phyloP scores from a whole-genome alignment of 805 yeast genomes.

The Kodamaea restingae region DNA sequence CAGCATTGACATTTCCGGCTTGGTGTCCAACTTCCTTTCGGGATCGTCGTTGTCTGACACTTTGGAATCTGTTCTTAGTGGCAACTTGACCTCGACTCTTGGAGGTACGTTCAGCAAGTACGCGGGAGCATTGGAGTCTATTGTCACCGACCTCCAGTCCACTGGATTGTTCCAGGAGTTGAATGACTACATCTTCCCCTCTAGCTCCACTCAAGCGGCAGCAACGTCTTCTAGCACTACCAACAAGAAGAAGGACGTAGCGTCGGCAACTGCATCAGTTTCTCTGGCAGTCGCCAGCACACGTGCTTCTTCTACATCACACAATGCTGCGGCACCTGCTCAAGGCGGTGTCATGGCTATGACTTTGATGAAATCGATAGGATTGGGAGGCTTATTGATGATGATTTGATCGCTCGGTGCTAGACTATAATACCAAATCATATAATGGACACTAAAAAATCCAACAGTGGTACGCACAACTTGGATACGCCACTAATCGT shows the following conservation, averaged over 20 bases:
- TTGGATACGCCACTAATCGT: no score
- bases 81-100: constrained; percentile 15
- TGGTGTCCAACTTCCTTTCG: constrained; percentile 22
- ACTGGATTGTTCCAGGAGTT: constrained; percentile 36
- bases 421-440: no score
- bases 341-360: constrained; percentile 11
- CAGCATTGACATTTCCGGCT: constrained; percentile 24
- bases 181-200: constrained; percentile 32
- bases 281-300: constrained; percentile 4
- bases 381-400: constrained; percentile 21
- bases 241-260: constrained; percentile 9
- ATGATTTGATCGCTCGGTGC: background rate
- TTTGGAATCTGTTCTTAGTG: constrained; percentile 22
- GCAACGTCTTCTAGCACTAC: constrained; percentile 8
- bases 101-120: constrained; percentile 22
- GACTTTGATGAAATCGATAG: constrained; percentile 17
- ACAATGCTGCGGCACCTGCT: constrained; percentile 9
- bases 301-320: background rate
- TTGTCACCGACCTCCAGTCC: constrained; percentile 30
- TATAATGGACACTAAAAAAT: no score
- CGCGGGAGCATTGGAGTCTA: constrained; percentile 26
- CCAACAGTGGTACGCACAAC: no score
- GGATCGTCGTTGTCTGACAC: constrained; percentile 20
- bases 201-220: constrained; percentile 12
- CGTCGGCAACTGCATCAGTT: constrained; percentile 5